Conservation (phyloP, 257 asterid genomes). For the Nicotiana noctiflora region DNA sequence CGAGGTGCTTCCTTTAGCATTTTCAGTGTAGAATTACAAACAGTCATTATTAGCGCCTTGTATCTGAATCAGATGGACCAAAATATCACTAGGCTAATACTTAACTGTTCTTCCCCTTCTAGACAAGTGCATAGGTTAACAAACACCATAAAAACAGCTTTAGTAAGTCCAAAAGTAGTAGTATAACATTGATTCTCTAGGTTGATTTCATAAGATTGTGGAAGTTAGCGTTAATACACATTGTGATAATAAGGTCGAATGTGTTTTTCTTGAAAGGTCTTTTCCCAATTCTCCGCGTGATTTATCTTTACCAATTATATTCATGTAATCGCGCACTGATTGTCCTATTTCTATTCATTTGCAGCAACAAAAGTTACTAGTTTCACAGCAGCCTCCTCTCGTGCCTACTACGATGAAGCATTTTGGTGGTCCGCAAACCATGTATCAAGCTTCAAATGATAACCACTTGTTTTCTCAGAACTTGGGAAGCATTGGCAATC, state of each 20-base stretch:
- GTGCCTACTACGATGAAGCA: constrained; percentile 15
- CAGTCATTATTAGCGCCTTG: neutral
- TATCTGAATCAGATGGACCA: too few species aligned
- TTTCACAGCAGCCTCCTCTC: neutral
- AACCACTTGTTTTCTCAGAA: neutral
- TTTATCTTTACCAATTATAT: neutral
- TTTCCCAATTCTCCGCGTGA: neutral
- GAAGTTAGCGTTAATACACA: neutral
- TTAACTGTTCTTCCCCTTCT: neutral
- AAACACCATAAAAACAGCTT: neutral
- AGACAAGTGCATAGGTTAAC: neutral
- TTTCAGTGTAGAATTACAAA: neutral
- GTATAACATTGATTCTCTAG: neutral
- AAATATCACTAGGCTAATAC: neutral
- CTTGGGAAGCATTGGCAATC: neutral
- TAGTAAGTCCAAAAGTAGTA: neutral
- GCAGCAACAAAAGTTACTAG: neutral
- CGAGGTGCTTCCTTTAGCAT: constrained; percentile 13
- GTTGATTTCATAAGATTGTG: neutral
- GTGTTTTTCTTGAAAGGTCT: neutral
- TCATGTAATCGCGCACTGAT: neutral
- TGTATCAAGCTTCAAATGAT: neutral
- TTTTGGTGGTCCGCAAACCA: neutral
- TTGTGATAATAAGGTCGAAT: neutral
- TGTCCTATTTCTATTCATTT: neutral